phyloP scores from a whole-genome alignment of 495 filamentous ascomycete genomes.

The Penicillium macrosclerotiorum region DNA sequence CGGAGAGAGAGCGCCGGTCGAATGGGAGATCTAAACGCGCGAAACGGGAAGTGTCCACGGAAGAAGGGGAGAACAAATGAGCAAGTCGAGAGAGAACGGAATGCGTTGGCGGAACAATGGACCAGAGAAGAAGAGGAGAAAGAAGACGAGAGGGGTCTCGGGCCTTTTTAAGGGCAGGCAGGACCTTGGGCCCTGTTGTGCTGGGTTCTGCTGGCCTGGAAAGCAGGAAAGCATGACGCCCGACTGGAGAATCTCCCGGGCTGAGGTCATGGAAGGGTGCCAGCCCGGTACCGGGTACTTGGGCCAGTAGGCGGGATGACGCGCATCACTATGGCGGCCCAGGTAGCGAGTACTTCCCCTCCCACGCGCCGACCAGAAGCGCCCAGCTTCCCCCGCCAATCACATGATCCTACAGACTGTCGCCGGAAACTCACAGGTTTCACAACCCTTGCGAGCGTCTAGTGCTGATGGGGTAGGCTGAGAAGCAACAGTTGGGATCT shows the following conservation, averaged over 20 bases:
- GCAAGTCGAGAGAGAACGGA: background rate
- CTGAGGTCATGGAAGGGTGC: slow-evolving; percentile 7
- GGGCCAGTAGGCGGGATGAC: too few relatives aligned
- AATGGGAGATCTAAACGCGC: background rate
- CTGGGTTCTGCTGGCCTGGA: slow-evolving; percentile 7
- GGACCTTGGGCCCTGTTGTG: background rate
- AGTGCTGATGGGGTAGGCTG: too few relatives aligned
- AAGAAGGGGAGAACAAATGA: background rate
- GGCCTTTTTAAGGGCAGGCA: slow-evolving; percentile 17
- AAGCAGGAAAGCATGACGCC: slow-evolving; percentile 19
- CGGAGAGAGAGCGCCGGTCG: background rate
- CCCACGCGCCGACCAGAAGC: too few relatives aligned
- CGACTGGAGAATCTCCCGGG: slow-evolving; percentile 11
- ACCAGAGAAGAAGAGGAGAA: background rate
- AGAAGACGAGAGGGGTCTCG: slow-evolving; percentile 3
- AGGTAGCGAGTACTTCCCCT: too few relatives aligned
- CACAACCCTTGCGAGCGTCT: too few relatives aligned
- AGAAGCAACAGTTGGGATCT: too few relatives aligned
- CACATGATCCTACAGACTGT: too few relatives aligned
- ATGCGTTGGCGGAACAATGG: background rate
- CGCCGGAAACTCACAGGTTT: too few relatives aligned
- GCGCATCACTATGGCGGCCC: too few relatives aligned
- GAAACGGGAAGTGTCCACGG: background rate
- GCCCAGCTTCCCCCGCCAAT: too few relatives aligned
- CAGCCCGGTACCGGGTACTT: slow-evolving; percentile 5